These are phyloP conservation scores for Arthrobotrys entomopaga DNA, from an alignment of 2,329 filamentous ascomycete genomes.

Conservation along the genomic window DNA sequence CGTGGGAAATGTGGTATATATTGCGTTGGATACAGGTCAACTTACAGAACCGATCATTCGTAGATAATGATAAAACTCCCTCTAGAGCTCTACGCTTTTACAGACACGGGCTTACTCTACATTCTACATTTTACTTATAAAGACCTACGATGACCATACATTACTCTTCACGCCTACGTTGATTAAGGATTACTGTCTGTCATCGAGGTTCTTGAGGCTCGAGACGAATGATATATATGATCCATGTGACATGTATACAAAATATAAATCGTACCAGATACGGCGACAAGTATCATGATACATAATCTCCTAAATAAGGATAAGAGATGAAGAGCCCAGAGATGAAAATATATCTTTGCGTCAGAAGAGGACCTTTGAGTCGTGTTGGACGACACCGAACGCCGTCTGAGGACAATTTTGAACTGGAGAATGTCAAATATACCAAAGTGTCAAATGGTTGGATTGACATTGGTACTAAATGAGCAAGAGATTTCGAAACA, in stretches of 20 bases:
- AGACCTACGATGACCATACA: background rate
- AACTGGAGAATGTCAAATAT: background rate
- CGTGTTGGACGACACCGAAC: conserved; percentile 40
- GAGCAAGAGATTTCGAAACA: background rate
- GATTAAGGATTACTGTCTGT: conserved; percentile 10
- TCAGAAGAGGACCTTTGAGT: conserved; percentile 1
- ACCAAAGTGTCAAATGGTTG: conserved; percentile 6
- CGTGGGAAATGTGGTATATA: conserved; percentile 32
- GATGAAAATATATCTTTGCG: background rate
- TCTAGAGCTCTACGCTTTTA: too few relatives aligned
- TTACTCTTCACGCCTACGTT: conserved; percentile 9
- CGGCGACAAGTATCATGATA: conserved; percentile 26
- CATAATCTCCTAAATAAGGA: background rate
- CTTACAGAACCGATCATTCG: too few relatives aligned
- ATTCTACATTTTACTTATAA: too few relatives aligned
- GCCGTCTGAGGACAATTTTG: background rate
- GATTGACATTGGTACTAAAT: background rate
- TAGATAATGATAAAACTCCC: background rate
- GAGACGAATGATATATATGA: conserved; percentile 16
- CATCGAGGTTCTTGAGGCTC: conserved; percentile 34
- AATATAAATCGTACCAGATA: conserved; percentile 29
- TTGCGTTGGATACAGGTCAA: conserved; percentile 13
- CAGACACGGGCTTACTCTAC: too few relatives aligned
- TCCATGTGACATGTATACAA: conserved; percentile 10
- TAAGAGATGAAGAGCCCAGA: background rate